A percentile compares a stretch with the other conserved stretches of the same genome.
Evolutionary conservation across 2,329 filamentous ascomycete species (phyloP).

Genomic region (Penicillium paneum): DNA sequence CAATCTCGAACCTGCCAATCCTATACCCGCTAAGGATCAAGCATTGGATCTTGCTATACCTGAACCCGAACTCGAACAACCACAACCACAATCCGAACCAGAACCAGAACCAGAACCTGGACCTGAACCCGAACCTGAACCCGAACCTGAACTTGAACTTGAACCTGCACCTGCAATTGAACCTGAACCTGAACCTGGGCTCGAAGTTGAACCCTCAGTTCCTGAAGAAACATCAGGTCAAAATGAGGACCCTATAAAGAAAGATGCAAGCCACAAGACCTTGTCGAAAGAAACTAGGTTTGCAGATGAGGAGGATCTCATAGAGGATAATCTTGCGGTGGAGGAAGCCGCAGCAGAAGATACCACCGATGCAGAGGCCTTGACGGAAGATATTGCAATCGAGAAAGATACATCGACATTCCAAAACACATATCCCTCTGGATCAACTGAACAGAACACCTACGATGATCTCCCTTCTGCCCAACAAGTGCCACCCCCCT

Average conservation of each 20-base stretch:
- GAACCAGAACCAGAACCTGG: no score
- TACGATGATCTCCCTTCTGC: conserved; percentile 37
- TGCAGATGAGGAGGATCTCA: conserved; percentile 12
- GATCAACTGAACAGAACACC: conserved; percentile 19
- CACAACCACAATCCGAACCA: no score
- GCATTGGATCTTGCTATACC: neutral
- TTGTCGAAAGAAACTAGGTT: conserved; percentile 17
- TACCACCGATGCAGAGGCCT: neutral
- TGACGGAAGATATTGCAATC: conserved; percentile 1
- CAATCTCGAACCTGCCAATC: neutral
- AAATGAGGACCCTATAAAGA: neutral
- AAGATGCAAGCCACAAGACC: neutral
- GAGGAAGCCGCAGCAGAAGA: neutral
- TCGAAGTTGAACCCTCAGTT: neutral
- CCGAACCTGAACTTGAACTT: no score
- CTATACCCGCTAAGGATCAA: neutral
- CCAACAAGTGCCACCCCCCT: conserved; percentile 32
- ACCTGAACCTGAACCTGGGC: neutral
- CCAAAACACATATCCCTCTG: conserved; percentile 6
- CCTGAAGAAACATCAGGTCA: neutral
- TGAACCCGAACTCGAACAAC: neutral
- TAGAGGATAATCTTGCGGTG: conserved; percentile 1
- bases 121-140: no score
- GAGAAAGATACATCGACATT: conserved; percentile 4
- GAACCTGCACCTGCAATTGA: no score